Conservation (phyloP, 2,329 filamentous ascomycete species). For the Pyrenophora graminea region DNA sequence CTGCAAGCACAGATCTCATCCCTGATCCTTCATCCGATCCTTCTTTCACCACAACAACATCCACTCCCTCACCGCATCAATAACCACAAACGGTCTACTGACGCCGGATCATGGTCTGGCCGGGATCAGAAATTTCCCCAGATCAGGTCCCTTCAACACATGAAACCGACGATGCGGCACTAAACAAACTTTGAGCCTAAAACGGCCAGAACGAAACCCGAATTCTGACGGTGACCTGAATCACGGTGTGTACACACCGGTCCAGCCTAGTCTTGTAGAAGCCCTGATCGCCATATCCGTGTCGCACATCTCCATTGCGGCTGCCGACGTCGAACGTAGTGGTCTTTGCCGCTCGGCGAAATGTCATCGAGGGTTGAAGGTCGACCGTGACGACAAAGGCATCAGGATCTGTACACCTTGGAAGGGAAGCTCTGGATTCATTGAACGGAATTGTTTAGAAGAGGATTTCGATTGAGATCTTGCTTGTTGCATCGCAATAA, state of each 20-base stretch:
- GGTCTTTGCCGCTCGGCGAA: background rate
- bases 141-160: constrained; percentile 16
- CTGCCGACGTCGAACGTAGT: background rate
- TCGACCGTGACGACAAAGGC: background rate
- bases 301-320: constrained; percentile 1
- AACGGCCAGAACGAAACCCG: constrained; percentile 27
- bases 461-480: background rate
- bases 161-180: constrained; percentile 43
- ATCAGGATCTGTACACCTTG: background rate
- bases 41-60: constrained; percentile 2
- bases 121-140: constrained; percentile 28
- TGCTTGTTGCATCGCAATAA: background rate
- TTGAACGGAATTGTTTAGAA: background rate
- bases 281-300: constrained; percentile 1
- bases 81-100: constrained; percentile 14
- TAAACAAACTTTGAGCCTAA: constrained; percentile 27
- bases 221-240: constrained; percentile 22
- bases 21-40: constrained; percentile 1
- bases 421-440: background rate
- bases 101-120: constrained; percentile 26
- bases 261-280: constrained; percentile 10
- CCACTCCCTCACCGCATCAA: constrained; percentile 6
- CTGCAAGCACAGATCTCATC: background rate
- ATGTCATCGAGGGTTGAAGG: background rate
- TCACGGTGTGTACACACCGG: constrained; percentile 17